These are phyloP conservation scores for Dryas integrifolia DNA, from an alignment of 331 rosid species.

Conservation along the genomic window DNA sequence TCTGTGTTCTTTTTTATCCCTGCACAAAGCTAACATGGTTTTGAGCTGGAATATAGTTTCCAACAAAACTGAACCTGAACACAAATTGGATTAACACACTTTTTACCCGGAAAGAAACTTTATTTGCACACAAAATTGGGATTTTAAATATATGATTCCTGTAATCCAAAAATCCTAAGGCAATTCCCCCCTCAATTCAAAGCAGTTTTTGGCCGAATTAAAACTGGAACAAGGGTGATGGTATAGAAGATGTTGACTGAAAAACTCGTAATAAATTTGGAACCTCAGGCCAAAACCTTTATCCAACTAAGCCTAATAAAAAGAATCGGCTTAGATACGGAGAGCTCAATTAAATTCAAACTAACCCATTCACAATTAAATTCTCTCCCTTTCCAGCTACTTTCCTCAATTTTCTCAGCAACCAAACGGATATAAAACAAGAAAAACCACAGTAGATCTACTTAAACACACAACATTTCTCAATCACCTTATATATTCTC, in stretches of 20 bases:
- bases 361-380: neutral
- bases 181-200: neutral
- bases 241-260: neutral
- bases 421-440: constrained; percentile 8
- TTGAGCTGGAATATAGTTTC: neutral
- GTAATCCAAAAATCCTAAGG: neutral
- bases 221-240: neutral
- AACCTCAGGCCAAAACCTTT: constrained; percentile 5
- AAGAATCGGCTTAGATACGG: neutral
- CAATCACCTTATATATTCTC: too few species aligned
- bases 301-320: neutral
- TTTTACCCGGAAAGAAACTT: neutral
- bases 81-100: neutral
- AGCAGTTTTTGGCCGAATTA: neutral
- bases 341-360: neutral
- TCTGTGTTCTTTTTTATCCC: neutral
- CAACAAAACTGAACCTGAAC: neutral
- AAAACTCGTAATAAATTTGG: neutral
- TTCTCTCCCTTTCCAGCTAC: neutral
- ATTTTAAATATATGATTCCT: too few species aligned
- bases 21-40: neutral
- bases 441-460: constrained; percentile 13
- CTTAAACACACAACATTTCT: neutral
- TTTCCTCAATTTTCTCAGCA: neutral
- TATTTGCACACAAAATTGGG: neutral